These are phyloP conservation scores for Tylopilus plumbeoviolaceoides DNA, from an alignment of 768 basidiomycete genomes.

Conservation along the genomic window DNA sequence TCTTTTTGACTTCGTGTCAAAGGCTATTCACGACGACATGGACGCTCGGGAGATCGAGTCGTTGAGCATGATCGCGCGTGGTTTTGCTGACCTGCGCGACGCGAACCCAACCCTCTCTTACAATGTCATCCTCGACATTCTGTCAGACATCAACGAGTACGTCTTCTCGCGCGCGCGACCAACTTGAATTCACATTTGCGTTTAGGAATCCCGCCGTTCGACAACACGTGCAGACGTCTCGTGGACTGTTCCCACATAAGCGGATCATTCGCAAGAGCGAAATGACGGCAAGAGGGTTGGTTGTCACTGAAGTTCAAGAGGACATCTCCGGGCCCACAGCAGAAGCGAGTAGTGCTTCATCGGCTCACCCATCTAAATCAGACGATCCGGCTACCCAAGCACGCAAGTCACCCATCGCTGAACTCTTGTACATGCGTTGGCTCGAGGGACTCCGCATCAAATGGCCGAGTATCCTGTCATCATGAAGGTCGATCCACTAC, in stretches of 20 bases:
- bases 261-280: conserved; percentile 76
- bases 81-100: conserved; percentile 82
- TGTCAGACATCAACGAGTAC: conserved; percentile 89
- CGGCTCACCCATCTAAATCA: conserved; percentile 29
- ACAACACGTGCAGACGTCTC: conserved; percentile 79
- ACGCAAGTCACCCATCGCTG: conserved; percentile 86
- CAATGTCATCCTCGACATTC: conserved; percentile 81
- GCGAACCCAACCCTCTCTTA: conserved; percentile 85
- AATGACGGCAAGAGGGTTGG: conserved; percentile 79
- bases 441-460: conserved; percentile 86
- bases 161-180: conserved; percentile 28
- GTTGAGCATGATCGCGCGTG: conserved; percentile 82
- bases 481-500: conserved; percentile 6
- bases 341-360: conserved; percentile 27
- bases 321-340: conserved; percentile 54
- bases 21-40: conserved; percentile 81
- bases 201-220: conserved; percentile 72
- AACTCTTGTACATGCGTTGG: conserved; percentile 97
- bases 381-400: conserved; percentile 40
- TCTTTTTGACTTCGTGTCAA: conserved; percentile 7
- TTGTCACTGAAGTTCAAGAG: conserved; percentile 80
- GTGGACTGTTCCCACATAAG: conserved; percentile 75
- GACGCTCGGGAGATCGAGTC: conserved; percentile 86
- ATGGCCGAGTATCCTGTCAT: conserved; percentile 71
- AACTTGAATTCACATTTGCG: conserved; percentile 4